These are phyloP conservation scores for Vigna trinervia DNA, from an alignment of 306 rosid genomes.

Conservation along the genomic window DNA sequence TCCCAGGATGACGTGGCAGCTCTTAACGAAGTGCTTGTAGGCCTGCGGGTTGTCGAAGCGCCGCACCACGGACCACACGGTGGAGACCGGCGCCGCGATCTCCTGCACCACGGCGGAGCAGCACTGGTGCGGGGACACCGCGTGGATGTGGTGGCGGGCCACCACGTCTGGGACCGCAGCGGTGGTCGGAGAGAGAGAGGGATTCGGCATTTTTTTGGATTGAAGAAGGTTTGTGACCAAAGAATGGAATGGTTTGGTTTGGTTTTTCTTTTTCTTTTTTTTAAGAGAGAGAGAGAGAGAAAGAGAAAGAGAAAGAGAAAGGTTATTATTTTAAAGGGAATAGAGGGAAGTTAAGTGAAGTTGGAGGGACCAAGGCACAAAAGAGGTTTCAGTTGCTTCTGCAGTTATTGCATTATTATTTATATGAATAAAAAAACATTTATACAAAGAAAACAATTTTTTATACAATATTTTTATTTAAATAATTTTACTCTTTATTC, in stretches of 20 bases:
- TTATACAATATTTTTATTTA: too few species aligned
- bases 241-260: neutral
- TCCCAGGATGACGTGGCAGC: conserved; percentile 87
- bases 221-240: neutral
- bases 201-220: conserved; percentile 46
- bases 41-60: conserved; percentile 97
- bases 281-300: neutral
- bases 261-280: neutral
- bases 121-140: conserved; percentile 64
- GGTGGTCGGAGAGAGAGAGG: neutral
- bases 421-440: neutral
- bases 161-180: conserved; percentile 60
- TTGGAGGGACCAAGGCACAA: conserved; percentile 4
- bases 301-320: neutral
- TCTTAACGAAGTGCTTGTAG: conserved; percentile 90
- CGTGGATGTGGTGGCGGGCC: conserved; percentile 68
- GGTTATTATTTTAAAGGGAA: neutral
- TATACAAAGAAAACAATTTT: too few species aligned
- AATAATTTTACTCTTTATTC: too few species aligned
- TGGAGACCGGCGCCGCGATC: conserved; percentile 79
- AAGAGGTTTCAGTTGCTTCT: conserved; percentile 12
- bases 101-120: conserved; percentile 86
- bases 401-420: conserved; percentile 8
- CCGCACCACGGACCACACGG: conserved; percentile 93
- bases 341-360: neutral